A percentile compares a stretch with the other conserved stretches of the same genome.
Evolutionary conservation across 2,329 filamentous ascomycete species (phyloP).

Genomic region (Penicillium vulpinum): DNA sequence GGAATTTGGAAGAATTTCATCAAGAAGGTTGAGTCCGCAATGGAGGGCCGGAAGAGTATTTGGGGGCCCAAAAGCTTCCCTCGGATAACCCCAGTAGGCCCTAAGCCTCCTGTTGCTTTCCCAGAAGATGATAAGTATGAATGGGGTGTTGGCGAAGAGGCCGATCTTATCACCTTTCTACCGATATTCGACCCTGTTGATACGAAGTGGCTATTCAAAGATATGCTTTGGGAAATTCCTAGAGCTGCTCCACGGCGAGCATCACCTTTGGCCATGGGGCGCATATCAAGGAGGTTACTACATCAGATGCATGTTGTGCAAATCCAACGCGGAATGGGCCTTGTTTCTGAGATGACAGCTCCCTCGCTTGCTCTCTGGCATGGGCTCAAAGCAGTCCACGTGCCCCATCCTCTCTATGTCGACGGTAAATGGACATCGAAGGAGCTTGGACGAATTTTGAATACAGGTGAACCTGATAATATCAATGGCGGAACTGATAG

Average conservation of each 20-base stretch:
- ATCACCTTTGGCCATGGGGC: conserved; percentile 70
- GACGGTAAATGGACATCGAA: not conserved
- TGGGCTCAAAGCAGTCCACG: conserved; percentile 7
- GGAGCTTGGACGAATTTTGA: not conserved
- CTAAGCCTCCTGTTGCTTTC: conserved; percentile 60
- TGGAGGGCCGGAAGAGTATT: not conserved
- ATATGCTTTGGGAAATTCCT: conserved; percentile 71
- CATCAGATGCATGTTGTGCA: conserved; percentile 40
- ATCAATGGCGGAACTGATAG: not conserved
- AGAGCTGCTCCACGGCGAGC: conserved; percentile 60
- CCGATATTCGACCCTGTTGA: conserved; percentile 71
- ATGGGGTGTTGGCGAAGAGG: conserved; percentile 53
- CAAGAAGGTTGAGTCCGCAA: not conserved
- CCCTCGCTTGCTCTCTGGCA: conserved; percentile 1
- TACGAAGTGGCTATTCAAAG: conserved; percentile 71
- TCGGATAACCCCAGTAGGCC: conserved; percentile 45
- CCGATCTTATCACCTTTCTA: conserved; percentile 75
- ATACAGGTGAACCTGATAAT: not conserved
- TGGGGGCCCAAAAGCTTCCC: not conserved
- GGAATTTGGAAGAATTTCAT: not conserved
- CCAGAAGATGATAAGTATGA: conserved; percentile 66
- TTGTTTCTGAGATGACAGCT: conserved; percentile 5
- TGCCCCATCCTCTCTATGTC: conserved; percentile 1
- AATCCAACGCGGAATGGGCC: not conserved
- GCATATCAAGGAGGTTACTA: conserved; percentile 66